Base-by-base conservation (phyloP, 306 rosid species). In the Medicago arabica region DNA sequence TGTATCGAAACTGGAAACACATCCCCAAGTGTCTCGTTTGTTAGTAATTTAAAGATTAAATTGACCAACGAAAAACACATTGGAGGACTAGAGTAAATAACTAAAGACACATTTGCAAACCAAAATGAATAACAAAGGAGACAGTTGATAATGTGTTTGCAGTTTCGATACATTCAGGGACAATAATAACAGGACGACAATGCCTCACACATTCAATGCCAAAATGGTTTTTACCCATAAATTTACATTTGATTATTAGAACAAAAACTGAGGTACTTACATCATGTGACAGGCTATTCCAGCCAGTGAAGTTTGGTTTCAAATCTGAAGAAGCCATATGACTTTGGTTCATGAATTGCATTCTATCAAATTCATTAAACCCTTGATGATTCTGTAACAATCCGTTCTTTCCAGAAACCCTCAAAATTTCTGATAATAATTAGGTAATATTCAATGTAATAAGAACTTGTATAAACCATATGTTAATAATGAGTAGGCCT, bases 221-320 rank as follows among this genome's bases (percentile, higher is more conserved):
- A 44, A 44, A 44, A 44, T 44, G 3, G 3, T 9, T 43, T 10
- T 34, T 34, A 34, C 14, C 12, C 14, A 43, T 43, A 10, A 10
- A 10, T 10, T 2, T 43, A 47, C 53, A 49, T 49, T 15, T 15
- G 61, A 53, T 16, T 53, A 7, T 28, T 16, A 19, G n/a, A 61
- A 61, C 64, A 53, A 14, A 31, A 58, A 55, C 7, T 53, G n/a
- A 67, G 46, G 46, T 41, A 43, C 86, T 78, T 65, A 84, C 90
- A n/a, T 84, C 90, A 49, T 84, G 83, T 36, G 86, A 78, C 60
- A 79, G 55, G 74, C 81, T 83, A 69, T 87, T 87, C 88, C 90
- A 79, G 19, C 85, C 83, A 64, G 64, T 69, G 47, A 79, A 79
- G 71, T 81, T 84, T 78, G 81, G 39, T 70, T 49, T 58, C 44